Conservation (phyloP, 441 rosid species). For the Syzygium syzygioides region DNA sequence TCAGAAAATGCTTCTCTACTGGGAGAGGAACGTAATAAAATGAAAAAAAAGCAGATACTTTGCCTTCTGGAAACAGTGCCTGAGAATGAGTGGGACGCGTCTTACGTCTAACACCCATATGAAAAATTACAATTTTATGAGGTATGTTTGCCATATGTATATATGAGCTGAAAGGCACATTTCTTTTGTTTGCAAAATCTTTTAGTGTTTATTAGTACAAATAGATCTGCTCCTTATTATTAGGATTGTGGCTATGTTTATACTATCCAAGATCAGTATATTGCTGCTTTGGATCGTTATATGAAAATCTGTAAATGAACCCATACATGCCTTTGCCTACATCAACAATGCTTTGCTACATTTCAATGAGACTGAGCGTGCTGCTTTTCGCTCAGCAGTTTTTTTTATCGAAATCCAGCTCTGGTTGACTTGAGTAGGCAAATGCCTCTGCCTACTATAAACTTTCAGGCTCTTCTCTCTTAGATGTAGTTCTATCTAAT, state of each 20-base stretch:
- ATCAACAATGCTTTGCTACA: constrained; percentile 46
- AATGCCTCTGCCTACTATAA: constrained; percentile 5
- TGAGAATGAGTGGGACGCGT: constrained; percentile 69
- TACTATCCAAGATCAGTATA: constrained; percentile 49
- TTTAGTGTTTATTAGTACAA: constrained; percentile 7
- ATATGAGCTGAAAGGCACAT: constrained; percentile 7
- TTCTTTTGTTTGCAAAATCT: background rate
- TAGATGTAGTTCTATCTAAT: constrained; percentile 11
- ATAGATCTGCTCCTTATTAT: constrained; percentile 20
- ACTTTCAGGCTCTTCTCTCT: constrained; percentile 4
- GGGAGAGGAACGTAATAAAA: constrained; percentile 28
- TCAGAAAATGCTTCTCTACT: constrained; percentile 33
- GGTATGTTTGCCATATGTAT: constrained; percentile 39
- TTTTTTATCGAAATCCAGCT: constrained; percentile 65
- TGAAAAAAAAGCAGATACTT: constrained; percentile 78
- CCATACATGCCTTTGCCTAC: constrained; percentile 76
- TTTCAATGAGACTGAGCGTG: constrained; percentile 40
- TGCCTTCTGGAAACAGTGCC: constrained; percentile 73
- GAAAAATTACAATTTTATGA: constrained; percentile 71
- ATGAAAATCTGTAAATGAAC: constrained; percentile 85
- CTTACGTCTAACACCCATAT: constrained; percentile 64
- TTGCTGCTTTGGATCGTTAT: constrained; percentile 87
- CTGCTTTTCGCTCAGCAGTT: constrained; percentile 61
- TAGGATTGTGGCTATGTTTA: constrained; percentile 95
- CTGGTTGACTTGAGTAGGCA: constrained; percentile 86